Evolutionary conservation across 2,329 filamentous ascomycete genomes (phyloP).

Genomic region (Aspergillus hortae): DNA sequence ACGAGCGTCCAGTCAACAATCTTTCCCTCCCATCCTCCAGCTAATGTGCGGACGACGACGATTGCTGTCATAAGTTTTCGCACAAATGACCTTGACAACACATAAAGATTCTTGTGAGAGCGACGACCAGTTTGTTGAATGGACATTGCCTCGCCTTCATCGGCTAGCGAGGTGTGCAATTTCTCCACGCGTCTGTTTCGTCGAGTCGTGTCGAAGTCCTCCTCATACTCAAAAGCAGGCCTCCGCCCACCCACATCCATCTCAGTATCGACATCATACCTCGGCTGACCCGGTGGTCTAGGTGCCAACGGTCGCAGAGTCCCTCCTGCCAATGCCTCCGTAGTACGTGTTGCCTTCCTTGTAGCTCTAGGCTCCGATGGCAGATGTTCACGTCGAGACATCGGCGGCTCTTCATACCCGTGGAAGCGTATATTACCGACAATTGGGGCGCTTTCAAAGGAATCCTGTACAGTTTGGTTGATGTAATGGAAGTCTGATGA

Average conservation of each 20-base stretch:
- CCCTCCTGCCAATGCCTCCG: not conserved
- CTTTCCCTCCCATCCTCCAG: slow-evolving; percentile 42
- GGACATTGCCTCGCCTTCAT: slow-evolving; percentile 3
- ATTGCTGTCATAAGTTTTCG: slow-evolving; percentile 42
- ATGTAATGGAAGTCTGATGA: slow-evolving; percentile 30
- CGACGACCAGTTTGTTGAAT: slow-evolving; percentile 19
- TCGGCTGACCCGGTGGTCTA: not conserved
- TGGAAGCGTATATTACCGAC: slow-evolving; percentile 33
- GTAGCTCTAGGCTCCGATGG: not conserved
- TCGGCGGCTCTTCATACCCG: slow-evolving; percentile 13
- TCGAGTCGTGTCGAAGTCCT: not conserved
- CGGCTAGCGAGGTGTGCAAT: slow-evolving; percentile 17
- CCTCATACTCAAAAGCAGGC: not conserved
- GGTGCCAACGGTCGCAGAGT: not conserved
- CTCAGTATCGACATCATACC: too few relatives aligned
- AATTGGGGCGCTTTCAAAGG: slow-evolving; percentile 30
- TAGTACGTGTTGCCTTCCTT: not conserved
- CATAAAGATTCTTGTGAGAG: slow-evolving; percentile 14
- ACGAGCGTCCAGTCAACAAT: slow-evolving; percentile 47
- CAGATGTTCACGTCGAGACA: slow-evolving; percentile 1
- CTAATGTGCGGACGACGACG: slow-evolving; percentile 42
- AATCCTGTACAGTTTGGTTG: slow-evolving; percentile 32
- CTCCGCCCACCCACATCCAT: too few relatives aligned
- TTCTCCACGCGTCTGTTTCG: slow-evolving; percentile 27
- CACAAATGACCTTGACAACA: slow-evolving; percentile 25